Base-by-base conservation (phyloP, 306 rosid genomes). In the Sophora flavescens region DNA sequence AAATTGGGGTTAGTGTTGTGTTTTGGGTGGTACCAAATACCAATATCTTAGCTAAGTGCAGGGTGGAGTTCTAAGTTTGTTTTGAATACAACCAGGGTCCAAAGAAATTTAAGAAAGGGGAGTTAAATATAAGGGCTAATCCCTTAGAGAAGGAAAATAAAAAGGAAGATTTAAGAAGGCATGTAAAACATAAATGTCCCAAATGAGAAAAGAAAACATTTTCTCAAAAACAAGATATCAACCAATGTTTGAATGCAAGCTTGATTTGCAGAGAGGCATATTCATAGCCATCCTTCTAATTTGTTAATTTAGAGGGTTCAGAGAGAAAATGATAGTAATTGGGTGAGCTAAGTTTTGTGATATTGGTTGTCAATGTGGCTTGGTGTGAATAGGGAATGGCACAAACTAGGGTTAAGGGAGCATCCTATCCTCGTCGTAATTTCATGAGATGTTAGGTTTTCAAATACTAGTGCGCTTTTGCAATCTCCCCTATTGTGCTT, bases 281-380 rank as follows among this genome's bases (percentile, higher is more conserved):
- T 11, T 30, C n/a, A 38, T 47, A 48, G 38, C 58, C 33, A 17
- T 64, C 39, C 63, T 63, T 76, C 16, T 28, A 11, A 45, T 47
- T 58, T 69, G 68, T 78, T 74, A 35, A 47, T 63, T 38, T 35
- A 18, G 63, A 70, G 54, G 80, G n/a, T n/a, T n/a, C n/a, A n/a
- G n/a, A n/a, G n/a, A n/a, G n/a, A n/a, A n/a, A n/a, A n/a, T n/a
- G n/a, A n/a, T n/a, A n/a, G n/a, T n/a, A n/a, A n/a, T n/a, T n/a
- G n/a, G n/a, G n/a, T n/a, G n/a, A n/a, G n/a, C n/a, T n/a, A n/a
- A n/a, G n/a, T n/a, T n/a, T n/a, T n/a, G n/a, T n/a, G n/a, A n/a
- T n/a, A n/a, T n/a, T n/a, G n/a, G n/a, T n/a, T n/a, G n/a, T n/a
- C n/a, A n/a, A n/a, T n/a, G n/a, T n/a, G n/a, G n/a, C n/a, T n/a